Base-by-base conservation (phyloP, 495 filamentous ascomycete species). In the Evernia prunastri region DNA sequence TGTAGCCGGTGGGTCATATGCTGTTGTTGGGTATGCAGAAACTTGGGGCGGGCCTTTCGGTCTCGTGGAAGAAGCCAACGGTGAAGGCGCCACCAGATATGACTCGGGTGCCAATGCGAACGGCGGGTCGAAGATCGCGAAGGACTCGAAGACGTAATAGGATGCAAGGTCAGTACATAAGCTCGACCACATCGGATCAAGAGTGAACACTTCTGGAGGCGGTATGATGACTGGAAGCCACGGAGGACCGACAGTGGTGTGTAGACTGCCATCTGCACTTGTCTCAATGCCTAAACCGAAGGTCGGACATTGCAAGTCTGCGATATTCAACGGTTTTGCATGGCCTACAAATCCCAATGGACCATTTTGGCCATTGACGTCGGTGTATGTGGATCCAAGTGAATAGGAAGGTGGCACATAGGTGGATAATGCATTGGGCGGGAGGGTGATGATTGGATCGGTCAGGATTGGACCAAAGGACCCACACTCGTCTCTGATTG, bases 201-300 rank as follows among this genome's bases (percentile, higher is more conserved):
- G 49, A 18, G 49, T 31, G 15, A 53, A 31, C 15, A 53, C 49
- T 18, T 53, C 49, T 11, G 15, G 13, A 53, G 49, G 49, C 15
- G 49, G 49, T 31, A 31, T 31, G 27, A 53, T 53, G 27, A 53
- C 17, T 53, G 27, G 49, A 53, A 53, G 49, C 49, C 49, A 53
- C 12, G 27, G 49, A 29, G 49, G 49, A 29, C 49, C 49, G 27
- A 53, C 27, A 31, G 49, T 53, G 18, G 49, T 53, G 49, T 29
- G 8, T 8, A 53, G 15, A 53, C 27, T 53, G 15, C 49, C 27
- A 18, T 53, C 49, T 8, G 49, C 49, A 29, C 25, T 31, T 31
- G 49, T 53, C 4, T 18, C 27, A 31, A 53, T 18, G 13, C 49
- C 49, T 33, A 53, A 53, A 3, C 49, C 49, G 25, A 31, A 53